Base-by-base conservation (phyloP, 768 basidiomycete species). In the Mycena polygramma region DNA sequence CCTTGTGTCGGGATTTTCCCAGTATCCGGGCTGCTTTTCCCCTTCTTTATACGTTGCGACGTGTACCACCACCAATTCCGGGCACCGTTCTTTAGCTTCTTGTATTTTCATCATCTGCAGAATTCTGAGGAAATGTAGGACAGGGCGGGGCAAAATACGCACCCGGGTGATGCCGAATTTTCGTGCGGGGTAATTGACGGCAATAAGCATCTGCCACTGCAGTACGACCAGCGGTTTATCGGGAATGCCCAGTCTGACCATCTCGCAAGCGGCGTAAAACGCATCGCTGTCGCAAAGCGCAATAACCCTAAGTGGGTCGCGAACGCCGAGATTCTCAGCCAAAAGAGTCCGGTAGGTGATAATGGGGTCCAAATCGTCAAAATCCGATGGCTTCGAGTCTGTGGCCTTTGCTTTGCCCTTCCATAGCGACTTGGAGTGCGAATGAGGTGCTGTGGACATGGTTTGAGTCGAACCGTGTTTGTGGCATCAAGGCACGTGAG, bases 1-100 rank as follows among this genome's bases (percentile, higher is more conserved):
- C 68, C 87, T 86, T 1, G 92, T 91, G 78, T 97, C 92, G 15
- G 96, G 90, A 72, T 96, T 87, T n/a, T 93, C 90, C 92, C 94
- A 95, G 79, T 99, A 98, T 1, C 92, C 92, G 20, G 97, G 95
- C 79, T 97, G 92, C 55, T 82, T 83, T 63, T 94, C 94, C 7
- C 95, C 95, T 73, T 95, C 94, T 75, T 88, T 93, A 81, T 95
- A 99, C 14, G 98, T 99, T 20, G 97, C 96, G 19, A 97, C 96
- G 82, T 99, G 97, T 9, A 98, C 92, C 5, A 95, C 89, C 41
- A 89, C 83, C 10, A 99, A 82, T 58, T 95, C 82, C 0, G 97
- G 97, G 78, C 97, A 99, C 72, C 90, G 89, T 79, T 93, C 91
- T 81, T 90, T 86, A 9, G 97, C 95, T 54, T 97, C 94, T 76